A percentile compares a stretch with the other conserved stretches of the same genome.
phyloP scores from a whole-genome alignment of 352 stramenopile genomes.

The Phytopythium kandeliae region DNA sequence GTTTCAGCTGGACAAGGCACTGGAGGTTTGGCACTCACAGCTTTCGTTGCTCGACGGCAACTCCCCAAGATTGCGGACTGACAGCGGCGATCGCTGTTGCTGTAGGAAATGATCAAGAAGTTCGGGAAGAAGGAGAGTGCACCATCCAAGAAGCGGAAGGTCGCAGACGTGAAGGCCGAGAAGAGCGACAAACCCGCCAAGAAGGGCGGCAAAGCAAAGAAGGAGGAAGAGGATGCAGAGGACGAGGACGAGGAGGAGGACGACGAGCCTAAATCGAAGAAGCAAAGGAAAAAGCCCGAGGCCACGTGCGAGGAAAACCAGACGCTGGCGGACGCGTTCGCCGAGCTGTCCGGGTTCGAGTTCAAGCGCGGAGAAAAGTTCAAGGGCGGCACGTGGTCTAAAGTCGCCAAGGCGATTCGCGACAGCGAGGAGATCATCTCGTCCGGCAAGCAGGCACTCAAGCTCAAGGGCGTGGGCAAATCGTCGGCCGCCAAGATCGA shows the following conservation, averaged over 20 bases:
- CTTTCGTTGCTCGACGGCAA: not conserved
- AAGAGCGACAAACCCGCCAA: constrained; percentile 23
- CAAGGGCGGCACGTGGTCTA: constrained; percentile 84
- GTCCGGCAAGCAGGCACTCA: constrained; percentile 70
- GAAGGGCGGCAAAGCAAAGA: constrained; percentile 16
- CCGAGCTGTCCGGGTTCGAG: constrained; percentile 80
- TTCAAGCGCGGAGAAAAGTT: constrained; percentile 87
- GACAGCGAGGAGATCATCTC: constrained; percentile 58
- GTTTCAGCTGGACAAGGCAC: constrained; percentile 64
- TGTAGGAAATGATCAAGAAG: constrained; percentile 74
- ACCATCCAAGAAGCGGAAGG: constrained; percentile 56
- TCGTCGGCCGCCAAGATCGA: constrained; percentile 77
- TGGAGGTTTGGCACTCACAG: no score
- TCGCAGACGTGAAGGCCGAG: constrained; percentile 23
- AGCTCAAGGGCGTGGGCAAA: constrained; percentile 85
- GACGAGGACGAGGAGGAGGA: constrained; percentile 40
- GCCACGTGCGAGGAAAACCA: constrained; percentile 66
- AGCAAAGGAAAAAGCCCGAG: constrained; percentile 33
- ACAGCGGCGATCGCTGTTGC: not conserved
- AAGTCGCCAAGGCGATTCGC: constrained; percentile 81
- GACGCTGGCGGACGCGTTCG: constrained; percentile 62
- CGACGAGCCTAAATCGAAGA: constrained; percentile 46
- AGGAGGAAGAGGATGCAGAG: constrained; percentile 17
- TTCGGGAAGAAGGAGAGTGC: constrained; percentile 48
- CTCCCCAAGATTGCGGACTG: not conserved